Percentiles rank a stretch among this genome's conserved stretches.
Conservation (phyloP, 768 basidiomycete species). For the Psilocybe sp. region DNA sequence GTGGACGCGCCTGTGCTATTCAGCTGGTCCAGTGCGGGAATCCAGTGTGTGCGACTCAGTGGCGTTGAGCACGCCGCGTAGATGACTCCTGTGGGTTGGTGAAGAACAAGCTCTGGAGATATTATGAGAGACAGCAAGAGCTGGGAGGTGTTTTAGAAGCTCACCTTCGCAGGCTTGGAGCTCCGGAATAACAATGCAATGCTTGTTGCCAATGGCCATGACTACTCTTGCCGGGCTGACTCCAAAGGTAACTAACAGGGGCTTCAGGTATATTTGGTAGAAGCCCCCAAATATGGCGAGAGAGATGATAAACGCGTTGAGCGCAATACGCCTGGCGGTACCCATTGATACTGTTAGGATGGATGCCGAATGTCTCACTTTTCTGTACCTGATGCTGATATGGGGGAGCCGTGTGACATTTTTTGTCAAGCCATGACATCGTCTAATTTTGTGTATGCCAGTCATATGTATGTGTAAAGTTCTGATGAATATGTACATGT, state of each 20-base stretch:
- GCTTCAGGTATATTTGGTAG: constrained; percentile 48
- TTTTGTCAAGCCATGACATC: no score
- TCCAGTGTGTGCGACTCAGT: constrained; percentile 45
- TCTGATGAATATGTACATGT: no score
- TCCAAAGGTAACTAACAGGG: constrained; percentile 40
- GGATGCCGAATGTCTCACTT: not conserved
- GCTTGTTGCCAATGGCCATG: constrained; percentile 37
- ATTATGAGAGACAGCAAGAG: not conserved
- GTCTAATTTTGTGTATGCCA: no score
- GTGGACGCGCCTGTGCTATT: constrained; percentile 34
- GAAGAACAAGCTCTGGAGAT: constrained; percentile 52
- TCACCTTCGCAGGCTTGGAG: constrained; percentile 69
- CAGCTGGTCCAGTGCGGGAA: constrained; percentile 37
- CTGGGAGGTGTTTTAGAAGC: constrained; percentile 13
- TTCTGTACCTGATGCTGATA: not conserved
- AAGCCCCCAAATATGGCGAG: constrained; percentile 39
- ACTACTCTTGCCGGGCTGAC: constrained; percentile 36
- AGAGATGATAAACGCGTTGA: constrained; percentile 30
- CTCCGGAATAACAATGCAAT: constrained; percentile 45
- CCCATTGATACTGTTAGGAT: constrained; percentile 5
- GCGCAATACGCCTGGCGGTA: constrained; percentile 1
- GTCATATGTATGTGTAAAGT: no score
- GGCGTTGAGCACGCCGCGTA: constrained; percentile 64
- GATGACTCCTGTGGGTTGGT: constrained; percentile 51
- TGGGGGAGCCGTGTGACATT: constrained; percentile 43